Conservation (phyloP, 2,329 filamentous ascomycete genomes). For the Colletotrichum higginsianum region DNA sequence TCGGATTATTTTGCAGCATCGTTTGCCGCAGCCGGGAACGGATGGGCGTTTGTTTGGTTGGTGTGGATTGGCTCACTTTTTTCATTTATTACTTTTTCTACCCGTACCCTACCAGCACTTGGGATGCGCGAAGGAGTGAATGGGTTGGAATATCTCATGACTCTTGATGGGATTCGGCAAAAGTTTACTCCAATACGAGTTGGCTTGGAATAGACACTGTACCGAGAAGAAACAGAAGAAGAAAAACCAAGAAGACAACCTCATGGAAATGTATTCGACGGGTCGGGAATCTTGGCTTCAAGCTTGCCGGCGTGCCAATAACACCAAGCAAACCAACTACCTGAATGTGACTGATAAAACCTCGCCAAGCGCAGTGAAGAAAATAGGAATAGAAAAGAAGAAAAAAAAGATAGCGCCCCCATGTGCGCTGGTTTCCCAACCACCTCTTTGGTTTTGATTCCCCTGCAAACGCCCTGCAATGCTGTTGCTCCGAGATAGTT, state of each 20-base stretch:
- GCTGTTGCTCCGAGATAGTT: slow-evolving; percentile 42
- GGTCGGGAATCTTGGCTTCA: too few species aligned
- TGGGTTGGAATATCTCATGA: not conserved
- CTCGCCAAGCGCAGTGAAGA: not conserved
- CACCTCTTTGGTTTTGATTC: too few species aligned
- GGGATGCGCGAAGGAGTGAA: not conserved
- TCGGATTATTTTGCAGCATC: not conserved
- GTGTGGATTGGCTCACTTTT: not conserved
- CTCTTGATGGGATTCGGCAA: not conserved
- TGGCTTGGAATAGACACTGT: not conserved
- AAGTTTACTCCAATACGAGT: not conserved
- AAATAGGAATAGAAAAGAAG: not conserved
- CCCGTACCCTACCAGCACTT: not conserved
- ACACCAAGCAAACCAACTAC: not conserved
- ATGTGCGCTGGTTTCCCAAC: too few species aligned
- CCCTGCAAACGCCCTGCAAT: slow-evolving; percentile 54
- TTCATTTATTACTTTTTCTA: fast-evolving
- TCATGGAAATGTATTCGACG: too few species aligned
- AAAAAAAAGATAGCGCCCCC: too few species aligned
- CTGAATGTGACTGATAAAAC: not conserved
- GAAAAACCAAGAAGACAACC: too few species aligned
- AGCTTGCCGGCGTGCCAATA: slow-evolving; percentile 4
- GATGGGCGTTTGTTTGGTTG: not conserved
- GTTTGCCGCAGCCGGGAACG: not conserved
- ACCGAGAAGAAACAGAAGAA: too few species aligned